These are phyloP conservation scores for Erythrophleum fordii DNA, from an alignment of 306 rosid genomes.

Conservation along the genomic window DNA sequence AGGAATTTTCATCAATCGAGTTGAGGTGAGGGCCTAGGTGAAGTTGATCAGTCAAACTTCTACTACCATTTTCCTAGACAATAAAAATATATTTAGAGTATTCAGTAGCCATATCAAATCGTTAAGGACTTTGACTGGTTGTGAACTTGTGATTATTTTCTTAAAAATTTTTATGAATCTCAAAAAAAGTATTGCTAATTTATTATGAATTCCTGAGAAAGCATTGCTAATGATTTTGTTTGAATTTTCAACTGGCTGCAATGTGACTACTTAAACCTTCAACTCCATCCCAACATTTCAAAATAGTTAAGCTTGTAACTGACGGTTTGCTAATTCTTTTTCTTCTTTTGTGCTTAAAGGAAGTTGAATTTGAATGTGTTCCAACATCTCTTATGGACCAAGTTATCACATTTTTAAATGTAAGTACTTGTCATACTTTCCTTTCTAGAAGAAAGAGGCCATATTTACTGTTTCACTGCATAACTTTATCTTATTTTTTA, in stretches of 20 bases:
- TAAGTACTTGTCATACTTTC: constrained; percentile 50
- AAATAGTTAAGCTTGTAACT: constrained; percentile 32
- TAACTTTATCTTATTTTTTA: constrained; percentile 21
- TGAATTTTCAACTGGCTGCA: not conserved
- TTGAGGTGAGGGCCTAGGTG: constrained; percentile 67
- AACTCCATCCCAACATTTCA: constrained; percentile 6
- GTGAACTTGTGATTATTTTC: not conserved
- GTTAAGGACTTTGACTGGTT: not conserved
- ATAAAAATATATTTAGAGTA: not conserved
- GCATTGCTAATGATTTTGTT: not conserved
- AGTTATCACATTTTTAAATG: constrained; percentile 77
- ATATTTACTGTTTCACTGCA: constrained; percentile 33
- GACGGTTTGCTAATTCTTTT: constrained; percentile 36
- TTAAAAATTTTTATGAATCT: not conserved
- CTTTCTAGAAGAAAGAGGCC: constrained; percentile 18
- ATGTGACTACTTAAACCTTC: constrained; percentile 24
- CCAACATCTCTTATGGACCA: constrained; percentile 89
- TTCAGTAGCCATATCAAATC: constrained; percentile 4
- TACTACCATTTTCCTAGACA: constrained; percentile 11
- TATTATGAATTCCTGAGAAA: not conserved
- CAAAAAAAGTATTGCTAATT: not conserved
- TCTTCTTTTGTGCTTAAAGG: constrained; percentile 56
- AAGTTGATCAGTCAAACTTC: constrained; percentile 32
- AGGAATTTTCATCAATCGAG: constrained; percentile 86
- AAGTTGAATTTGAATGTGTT: constrained; percentile 86